These are phyloP conservation scores for Geoglossum cookeanum DNA, from an alignment of 2,329 filamentous ascomycete genomes.

Conservation along the genomic window DNA sequence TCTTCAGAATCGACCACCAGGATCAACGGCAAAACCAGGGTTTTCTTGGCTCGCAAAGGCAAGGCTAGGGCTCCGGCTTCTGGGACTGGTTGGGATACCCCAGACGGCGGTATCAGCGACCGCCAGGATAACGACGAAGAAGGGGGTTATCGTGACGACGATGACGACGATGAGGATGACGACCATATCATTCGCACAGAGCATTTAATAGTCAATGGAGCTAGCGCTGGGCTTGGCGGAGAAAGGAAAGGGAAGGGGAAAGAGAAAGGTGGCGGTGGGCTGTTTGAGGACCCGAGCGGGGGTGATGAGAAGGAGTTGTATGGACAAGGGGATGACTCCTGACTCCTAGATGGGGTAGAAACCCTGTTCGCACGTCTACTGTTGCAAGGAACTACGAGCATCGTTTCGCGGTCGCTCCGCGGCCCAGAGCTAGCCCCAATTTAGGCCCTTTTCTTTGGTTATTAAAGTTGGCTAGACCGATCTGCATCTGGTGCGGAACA, in stretches of 20 bases:
- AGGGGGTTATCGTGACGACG: constrained; percentile 15
- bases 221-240: background rate
- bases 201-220: background rate
- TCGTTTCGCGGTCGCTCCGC: too few relatives aligned
- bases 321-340: background rate
- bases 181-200: constrained; percentile 13
- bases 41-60: background rate
- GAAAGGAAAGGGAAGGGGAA: constrained; percentile 18
- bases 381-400: too few relatives aligned
- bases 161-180: constrained; percentile 14
- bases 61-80: constrained; percentile 1
- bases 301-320: constrained; percentile 26
- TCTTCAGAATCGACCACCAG: background rate
- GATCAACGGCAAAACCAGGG: background rate
- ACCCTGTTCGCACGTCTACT: too few relatives aligned
- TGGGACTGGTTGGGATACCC: background rate
- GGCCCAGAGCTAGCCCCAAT: too few relatives aligned
- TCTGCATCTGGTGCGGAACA: too few relatives aligned
- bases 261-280: constrained; percentile 2
- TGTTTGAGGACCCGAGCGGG: constrained; percentile 21
- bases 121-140: background rate
- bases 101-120: background rate
- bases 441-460: too few relatives aligned
- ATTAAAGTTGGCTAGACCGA: too few relatives aligned
- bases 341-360: too few relatives aligned